Base-by-base conservation (phyloP, 73 alveolate species). In the Symbiodinium pilosum region DNA sequence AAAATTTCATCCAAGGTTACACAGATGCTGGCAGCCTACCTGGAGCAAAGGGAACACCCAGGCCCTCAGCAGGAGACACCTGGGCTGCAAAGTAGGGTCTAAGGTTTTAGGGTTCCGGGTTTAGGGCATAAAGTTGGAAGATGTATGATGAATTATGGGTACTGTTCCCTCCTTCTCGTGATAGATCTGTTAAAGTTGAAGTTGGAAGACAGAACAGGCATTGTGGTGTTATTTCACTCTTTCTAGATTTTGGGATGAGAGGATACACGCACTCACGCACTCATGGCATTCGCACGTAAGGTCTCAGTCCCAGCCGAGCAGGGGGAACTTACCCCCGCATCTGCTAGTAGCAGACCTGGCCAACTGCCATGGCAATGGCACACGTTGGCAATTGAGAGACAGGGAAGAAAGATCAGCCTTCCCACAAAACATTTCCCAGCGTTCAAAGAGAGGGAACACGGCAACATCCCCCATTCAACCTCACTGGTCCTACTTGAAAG, bases 11-110 rank as follows among this genome's bases (percentile, higher is more conserved):
- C n/a, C n/a, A n/a, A n/a, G n/a, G n/a, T 91, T 52, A 91, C 97
- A 34, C 97, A 91, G 40, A 91, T 91, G 97, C 88, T 91, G 56
- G 97, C 97, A 34, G 97, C 97, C 16, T 91, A 91, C 34, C 30
- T 91, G 97, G 97, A 91, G 77, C 97, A 91, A 88, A n/a, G 87
- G 39, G 73, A 41, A 9, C 38, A 91, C 71, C 97, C 97, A 41
- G 54, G 56, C n/a, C 88, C 97, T 38, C 97, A 91, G 81, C 97
- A 69, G 34, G 85, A 73, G 85, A 26, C 41, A 3, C 85, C 34
- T 64, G 38, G 38, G 32, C 81, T 24, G 81, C 81, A 64, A 54
- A 30, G 73, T 54, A 16, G n/a, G n/a, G n/a, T n/a, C n/a, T n/a
- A n/a, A 47, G 59, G 59, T 6, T 47, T 47, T 47, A 47, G 59